Conservation (phyloP, 2,329 filamentous ascomycete species). For the Penicillium sclerotigenum region DNA sequence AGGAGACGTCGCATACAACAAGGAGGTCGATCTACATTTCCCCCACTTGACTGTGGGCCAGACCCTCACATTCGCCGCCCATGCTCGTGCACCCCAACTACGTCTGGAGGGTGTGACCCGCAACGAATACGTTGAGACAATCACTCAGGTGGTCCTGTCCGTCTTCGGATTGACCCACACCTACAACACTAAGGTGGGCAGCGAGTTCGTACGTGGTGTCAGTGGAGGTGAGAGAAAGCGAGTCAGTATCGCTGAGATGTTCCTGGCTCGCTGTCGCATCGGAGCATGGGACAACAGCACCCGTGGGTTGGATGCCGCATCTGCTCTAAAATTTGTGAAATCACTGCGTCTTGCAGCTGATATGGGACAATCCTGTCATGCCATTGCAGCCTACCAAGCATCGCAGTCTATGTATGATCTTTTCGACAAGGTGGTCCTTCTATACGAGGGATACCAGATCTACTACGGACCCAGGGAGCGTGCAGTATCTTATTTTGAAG, state of each 20-base stretch:
- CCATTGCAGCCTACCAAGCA: constrained; percentile 53
- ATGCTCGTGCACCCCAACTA: constrained; percentile 49
- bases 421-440: constrained; percentile 67
- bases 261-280: constrained; percentile 41
- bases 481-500: constrained; percentile 64
- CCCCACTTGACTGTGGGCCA: constrained; percentile 61
- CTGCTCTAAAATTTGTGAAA: constrained; percentile 53
- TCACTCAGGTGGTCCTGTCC: constrained; percentile 42
- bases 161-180: constrained; percentile 45
- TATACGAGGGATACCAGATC: constrained; percentile 72
- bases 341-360: constrained; percentile 48
- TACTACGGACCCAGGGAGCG: constrained; percentile 62
- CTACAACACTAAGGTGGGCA: constrained; percentile 41
- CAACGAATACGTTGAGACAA: constrained; percentile 40
- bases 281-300: constrained; percentile 45
- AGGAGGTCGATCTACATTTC: constrained; percentile 53
- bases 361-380: constrained; percentile 43
- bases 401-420: constrained; percentile 44
- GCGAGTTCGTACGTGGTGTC: constrained; percentile 57
- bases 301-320: constrained; percentile 49
- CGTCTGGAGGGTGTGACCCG: constrained; percentile 19
- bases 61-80: constrained; percentile 70
- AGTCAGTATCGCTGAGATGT: constrained; percentile 55
- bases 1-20: constrained; percentile 11
- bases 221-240: constrained; percentile 58